Percentiles rank a stretch among this genome's conserved stretches.
Conservation (phyloP, 208 protist species). For the Trypanosoma caninum region DNA sequence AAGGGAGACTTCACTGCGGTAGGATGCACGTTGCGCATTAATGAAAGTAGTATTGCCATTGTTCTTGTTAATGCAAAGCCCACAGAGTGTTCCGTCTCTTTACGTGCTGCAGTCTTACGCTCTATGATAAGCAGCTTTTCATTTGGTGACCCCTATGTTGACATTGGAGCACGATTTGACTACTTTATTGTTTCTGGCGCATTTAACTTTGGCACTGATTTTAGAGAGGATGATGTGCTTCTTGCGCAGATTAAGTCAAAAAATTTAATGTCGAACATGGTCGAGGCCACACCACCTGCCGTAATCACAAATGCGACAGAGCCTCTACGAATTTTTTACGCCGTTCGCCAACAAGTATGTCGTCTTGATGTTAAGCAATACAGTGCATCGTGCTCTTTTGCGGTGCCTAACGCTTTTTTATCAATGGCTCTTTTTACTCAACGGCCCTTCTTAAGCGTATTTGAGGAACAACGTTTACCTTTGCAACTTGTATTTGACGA, state of each 20-base stretch:
- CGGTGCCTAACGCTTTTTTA: conserved; percentile 50
- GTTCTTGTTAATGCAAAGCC: conserved; percentile 50
- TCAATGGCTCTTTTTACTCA: conserved; percentile 60
- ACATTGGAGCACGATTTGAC: conserved; percentile 63
- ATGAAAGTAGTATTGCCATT: conserved; percentile 53
- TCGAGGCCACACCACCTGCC: conserved; percentile 46
- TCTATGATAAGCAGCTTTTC: conserved; percentile 49
- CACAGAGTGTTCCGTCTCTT: conserved; percentile 17
- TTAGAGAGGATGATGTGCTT: conserved; percentile 46
- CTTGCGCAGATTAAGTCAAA: conserved; percentile 43
- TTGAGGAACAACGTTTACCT: conserved; percentile 41
- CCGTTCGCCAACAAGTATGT: conserved; percentile 37
- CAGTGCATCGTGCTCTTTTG: conserved; percentile 51
- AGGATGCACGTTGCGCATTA: conserved; percentile 51
- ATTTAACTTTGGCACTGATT: conserved; percentile 55
- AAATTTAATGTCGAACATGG: conserved; percentile 66
- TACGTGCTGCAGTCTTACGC: conserved; percentile 38
- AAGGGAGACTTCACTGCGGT: conserved; percentile 49
- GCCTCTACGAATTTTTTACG: conserved; percentile 61
- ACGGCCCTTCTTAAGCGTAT: conserved; percentile 56
- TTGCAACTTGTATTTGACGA: conserved; percentile 51
- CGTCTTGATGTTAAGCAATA: conserved; percentile 61
- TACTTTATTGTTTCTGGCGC: conserved; percentile 63
- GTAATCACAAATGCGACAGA: conserved; percentile 27
- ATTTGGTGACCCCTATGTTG: conserved; percentile 48